Evolutionary conservation across 257 asterid species (phyloP).

Genomic region (Nicotiana sylvestris): DNA sequence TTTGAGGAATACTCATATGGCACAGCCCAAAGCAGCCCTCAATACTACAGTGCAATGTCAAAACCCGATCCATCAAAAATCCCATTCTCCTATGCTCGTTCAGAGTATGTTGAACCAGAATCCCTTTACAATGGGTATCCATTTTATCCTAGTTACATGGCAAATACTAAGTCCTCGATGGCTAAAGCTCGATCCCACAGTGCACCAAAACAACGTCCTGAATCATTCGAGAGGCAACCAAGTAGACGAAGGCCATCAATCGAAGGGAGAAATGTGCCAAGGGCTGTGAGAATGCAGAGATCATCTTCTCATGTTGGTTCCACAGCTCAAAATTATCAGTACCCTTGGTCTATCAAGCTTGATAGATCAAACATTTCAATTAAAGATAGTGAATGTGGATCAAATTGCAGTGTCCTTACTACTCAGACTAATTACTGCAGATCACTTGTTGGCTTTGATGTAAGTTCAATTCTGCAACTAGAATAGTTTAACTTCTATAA

Average conservation of each 20-base stretch:
- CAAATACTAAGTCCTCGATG: conserved; percentile 82
- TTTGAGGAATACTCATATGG: conserved; percentile 56
- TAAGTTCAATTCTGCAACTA: conserved; percentile 19
- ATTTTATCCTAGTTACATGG: conserved; percentile 84
- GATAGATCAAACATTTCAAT: conserved; percentile 69
- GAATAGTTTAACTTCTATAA: background rate
- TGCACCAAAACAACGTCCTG: conserved; percentile 97
- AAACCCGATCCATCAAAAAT: conserved; percentile 44
- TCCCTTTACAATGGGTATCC: conserved; percentile 53
- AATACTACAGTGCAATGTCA: conserved; percentile 51
- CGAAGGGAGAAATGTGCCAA: conserved; percentile 85
- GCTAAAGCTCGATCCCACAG: conserved; percentile 93
- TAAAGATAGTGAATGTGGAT: conserved; percentile 86
- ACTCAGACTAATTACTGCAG: conserved; percentile 63
- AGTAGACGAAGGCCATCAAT: conserved; percentile 68
- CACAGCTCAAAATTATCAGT: conserved; percentile 52
- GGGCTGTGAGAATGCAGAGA: conserved; percentile 86
- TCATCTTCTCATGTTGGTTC: conserved; percentile 85
- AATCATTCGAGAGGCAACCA: conserved; percentile 61
- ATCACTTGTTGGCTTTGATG: conserved; percentile 81
- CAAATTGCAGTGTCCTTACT: conserved; percentile 64
- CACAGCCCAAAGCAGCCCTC: conserved; percentile 85
- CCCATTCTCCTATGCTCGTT: conserved; percentile 43
- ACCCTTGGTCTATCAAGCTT: conserved; percentile 90
- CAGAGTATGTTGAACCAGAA: conserved; percentile 56